Evolutionary conservation across 345 rosid genomes (phyloP), one percentile per base, ranked within the genome.

Genomic region (Arabidopsis arenosa): DNA sequence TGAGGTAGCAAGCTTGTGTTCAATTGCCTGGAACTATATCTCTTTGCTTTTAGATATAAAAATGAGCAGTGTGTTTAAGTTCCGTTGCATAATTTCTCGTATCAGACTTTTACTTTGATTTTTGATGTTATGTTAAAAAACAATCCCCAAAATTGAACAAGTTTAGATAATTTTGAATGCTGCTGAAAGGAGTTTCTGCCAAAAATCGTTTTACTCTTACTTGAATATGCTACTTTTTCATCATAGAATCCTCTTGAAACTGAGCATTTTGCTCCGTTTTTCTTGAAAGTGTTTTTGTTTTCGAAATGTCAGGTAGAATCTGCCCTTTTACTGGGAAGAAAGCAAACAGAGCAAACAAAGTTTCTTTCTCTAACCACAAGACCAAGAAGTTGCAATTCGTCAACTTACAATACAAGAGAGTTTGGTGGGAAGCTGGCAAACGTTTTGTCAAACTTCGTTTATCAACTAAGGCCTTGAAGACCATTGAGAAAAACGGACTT

Each of bases 371-470:
- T 1, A 95, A 92, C 87, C 96, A 92, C 89, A 95, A 88, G 96
- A 90, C 99, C 2, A 95, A 82, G 84, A 92, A 82, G 85, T 66
- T 85, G 84, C 97, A 92, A 81, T 89, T 87, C 79, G 99, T 95
- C 52, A 95, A 95, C 76, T 78, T 95, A 61, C 99, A 95, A 73
- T 89, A 90, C 85, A 92, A 95, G 85, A 90, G 44, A 79, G 76
- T 92, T 30, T 95, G 97, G 99, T 95, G 99, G 97, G 99, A 92
- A 81, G 93, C 88, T 2, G 99, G 97, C 4, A 92, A 90, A 74
- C 96, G 97, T 9, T 95, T 76, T 32, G 84, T 92, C 43, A 92
- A 95, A 53, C 82, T 92, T 51, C 86, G 96, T n/a, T 66, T 95
- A 53, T 90, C 99, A 0, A 95, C 97, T 15, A 89, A 89, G 76